phyloP scores from a whole-genome alignment of 2,329 filamentous ascomycete genomes.

The Xylariaceae sp. region DNA sequence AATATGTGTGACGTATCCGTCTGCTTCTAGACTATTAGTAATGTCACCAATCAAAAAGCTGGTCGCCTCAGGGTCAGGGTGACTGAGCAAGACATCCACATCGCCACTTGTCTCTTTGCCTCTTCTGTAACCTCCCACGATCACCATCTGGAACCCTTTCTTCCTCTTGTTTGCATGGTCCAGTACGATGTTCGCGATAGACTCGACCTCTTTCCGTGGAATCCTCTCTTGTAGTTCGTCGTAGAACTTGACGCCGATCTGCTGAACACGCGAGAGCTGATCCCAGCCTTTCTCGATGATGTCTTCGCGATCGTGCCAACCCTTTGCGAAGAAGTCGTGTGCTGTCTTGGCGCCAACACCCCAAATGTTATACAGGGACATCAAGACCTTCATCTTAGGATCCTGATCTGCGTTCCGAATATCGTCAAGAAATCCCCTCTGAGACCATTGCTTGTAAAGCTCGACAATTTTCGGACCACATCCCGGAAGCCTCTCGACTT shows the following conservation, averaged over 20 bases:
- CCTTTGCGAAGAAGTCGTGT: conserved; percentile 71
- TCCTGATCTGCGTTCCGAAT: conserved; percentile 62
- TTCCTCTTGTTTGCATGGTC: conserved; percentile 62
- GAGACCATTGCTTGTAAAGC: conserved; percentile 71
- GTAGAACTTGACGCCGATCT: conserved; percentile 92
- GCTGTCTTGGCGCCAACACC: conserved; percentile 84
- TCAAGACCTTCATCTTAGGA: conserved; percentile 58
- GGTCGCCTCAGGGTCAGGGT: conserved; percentile 67
- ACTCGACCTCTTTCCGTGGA: conserved; percentile 66
- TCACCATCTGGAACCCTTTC: conserved; percentile 48
- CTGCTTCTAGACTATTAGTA: conserved; percentile 64
- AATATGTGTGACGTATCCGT: conserved; percentile 74
- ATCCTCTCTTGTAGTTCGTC: conserved; percentile 75
- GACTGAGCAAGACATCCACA: conserved; percentile 80
- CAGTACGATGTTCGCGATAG: conserved; percentile 61
- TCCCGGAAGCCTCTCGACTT: conserved; percentile 62
- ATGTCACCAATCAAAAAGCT: conserved; percentile 67
- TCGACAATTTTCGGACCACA: conserved; percentile 76
- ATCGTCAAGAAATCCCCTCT: conserved; percentile 57
- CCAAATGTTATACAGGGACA: conserved; percentile 80
- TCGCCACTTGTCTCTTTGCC: conserved; percentile 73
- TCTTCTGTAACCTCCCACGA: conserved; percentile 78
- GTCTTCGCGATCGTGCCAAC: conserved; percentile 84
- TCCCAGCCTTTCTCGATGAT: conserved; percentile 79
- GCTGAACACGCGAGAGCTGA: conserved; percentile 71